These are phyloP conservation scores for Xanthoconium purpureum DNA, from an alignment of 768 basidiomycete species.

Conservation along the genomic window DNA sequence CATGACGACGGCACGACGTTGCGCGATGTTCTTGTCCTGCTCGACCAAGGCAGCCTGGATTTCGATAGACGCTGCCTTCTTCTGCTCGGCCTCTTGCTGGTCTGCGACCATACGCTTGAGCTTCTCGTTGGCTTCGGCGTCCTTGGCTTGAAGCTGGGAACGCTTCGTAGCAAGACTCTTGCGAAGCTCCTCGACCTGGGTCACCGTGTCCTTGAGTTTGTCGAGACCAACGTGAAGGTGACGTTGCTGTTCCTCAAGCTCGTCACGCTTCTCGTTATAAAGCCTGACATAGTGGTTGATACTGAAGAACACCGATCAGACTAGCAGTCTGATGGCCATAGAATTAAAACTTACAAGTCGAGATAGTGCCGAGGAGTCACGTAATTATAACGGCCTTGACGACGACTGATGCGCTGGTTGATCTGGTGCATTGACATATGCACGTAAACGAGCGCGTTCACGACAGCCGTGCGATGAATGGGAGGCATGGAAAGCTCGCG, in stretches of 20 bases:
- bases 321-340: neutral
- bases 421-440: slow-evolving; percentile 87
- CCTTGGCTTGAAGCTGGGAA: slow-evolving; percentile 87
- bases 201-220: slow-evolving; percentile 93
- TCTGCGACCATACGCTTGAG: slow-evolving; percentile 96
- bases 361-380: slow-evolving; percentile 97
- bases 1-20: slow-evolving; percentile 86
- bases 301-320: slow-evolving; percentile 40
- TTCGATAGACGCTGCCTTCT: slow-evolving; percentile 94
- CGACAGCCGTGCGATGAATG: slow-evolving; percentile 82
- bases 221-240: slow-evolving; percentile 98
- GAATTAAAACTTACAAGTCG: slow-evolving; percentile 79
- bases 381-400: slow-evolving; percentile 95
- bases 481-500: slow-evolving; percentile 84
- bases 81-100: slow-evolving; percentile 98
- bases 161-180: slow-evolving; percentile 94
- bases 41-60: slow-evolving; percentile 92
- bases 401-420: slow-evolving; percentile 83
- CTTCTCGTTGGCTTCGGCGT: slow-evolving; percentile 95
- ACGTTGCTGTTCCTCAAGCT: slow-evolving; percentile 96
- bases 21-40: slow-evolving; percentile 85
- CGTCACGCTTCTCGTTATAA: slow-evolving; percentile 94
- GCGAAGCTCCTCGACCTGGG: slow-evolving; percentile 93
- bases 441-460: slow-evolving; percentile 91
- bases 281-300: slow-evolving; percentile 97